Base-by-base conservation (phyloP, 129 eudicot species). In the Saussurea involucrata region DNA sequence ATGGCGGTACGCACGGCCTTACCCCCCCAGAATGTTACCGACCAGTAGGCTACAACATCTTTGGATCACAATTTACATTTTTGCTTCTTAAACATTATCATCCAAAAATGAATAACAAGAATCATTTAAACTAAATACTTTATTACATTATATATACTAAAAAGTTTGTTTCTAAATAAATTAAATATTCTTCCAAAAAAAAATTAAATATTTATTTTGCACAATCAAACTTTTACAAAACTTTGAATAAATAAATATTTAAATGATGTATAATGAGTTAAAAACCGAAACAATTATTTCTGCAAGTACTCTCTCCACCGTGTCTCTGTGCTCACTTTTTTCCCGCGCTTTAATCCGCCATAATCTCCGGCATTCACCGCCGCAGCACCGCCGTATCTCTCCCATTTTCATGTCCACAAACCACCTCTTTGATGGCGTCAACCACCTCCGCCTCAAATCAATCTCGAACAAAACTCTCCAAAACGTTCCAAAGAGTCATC, bases 381-480 rank as follows among this genome's bases (percentile, higher is more conserved):
- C 60, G 74, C 10, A 65, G 12, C 18, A 10, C 76, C 33, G 49
- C 66, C 10, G 24, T 28, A 7, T 27, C 4, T 25, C 46, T 11
- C 11, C 2, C 37, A n/a, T 53, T 53, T 53, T 53, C 61, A 53
- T 53, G 61, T 46, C 58, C 58, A 13, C 21, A n/a, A 53, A 17
- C 61, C 61, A 53, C 9, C 61, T n/a, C 61, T 53, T 6, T 68
- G 13, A 74, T 74, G 78, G 78, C 69, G 66, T 81, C 92, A 69
- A 63, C 84, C 37, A 81, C 85, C 69, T 78, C 84, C 18, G 28
- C 33, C 67, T 15, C 86, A 65, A 40, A 82, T 42, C 75, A 85
- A 75, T 18, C 82, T 22, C 85, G 75, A n/a, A 85, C 71, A 81
- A 89, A 76, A 31, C 65, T 92, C 28, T 66, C 97, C n/a, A 85